Conservation (phyloP, 192 early-diverging fungal genomes). For the Coemansia reversa region DNA sequence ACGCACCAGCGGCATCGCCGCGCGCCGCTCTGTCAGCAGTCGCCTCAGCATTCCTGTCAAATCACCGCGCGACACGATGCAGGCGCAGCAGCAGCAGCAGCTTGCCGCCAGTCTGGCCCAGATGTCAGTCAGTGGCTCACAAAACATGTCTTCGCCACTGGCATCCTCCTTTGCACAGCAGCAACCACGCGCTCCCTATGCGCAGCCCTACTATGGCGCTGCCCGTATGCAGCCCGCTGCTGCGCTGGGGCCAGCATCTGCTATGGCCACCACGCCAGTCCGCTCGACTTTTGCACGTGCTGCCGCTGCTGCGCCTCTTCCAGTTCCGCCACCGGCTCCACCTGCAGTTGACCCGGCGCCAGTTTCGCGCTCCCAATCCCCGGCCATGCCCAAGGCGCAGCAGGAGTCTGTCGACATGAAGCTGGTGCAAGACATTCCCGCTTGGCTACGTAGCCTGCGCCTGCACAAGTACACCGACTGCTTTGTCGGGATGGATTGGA, state of each 20-base stretch:
- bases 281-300: slow-evolving; percentile 3
- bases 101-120: slow-evolving; percentile 37
- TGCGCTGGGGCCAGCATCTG: slow-evolving; percentile 8
- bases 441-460: slow-evolving; percentile 88
- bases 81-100: slow-evolving; percentile 43
- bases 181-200: slow-evolving; percentile 15
- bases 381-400: slow-evolving; percentile 13
- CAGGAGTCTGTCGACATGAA: slow-evolving; percentile 27
- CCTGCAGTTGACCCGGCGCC: background rate
- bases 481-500: slow-evolving; percentile 86
- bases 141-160: slow-evolving; percentile 12
- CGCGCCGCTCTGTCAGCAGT: slow-evolving; percentile 44
- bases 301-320: background rate
- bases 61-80: slow-evolving; percentile 51
- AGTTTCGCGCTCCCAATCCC: background rate
- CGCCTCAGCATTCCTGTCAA: slow-evolving; percentile 48
- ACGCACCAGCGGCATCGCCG: slow-evolving; percentile 47
- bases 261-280: slow-evolving; percentile 25
- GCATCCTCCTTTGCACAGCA: slow-evolving; percentile 24
- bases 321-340: slow-evolving; percentile 1
- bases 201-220: slow-evolving; percentile 4
- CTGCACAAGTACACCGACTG: slow-evolving; percentile 94
- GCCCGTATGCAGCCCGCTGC: background rate
- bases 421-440: slow-evolving; percentile 75
- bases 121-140: slow-evolving; percentile 16